These are phyloP conservation scores for Phellopilus nigrolimitatus DNA, from an alignment of 1,284 basidiomycete species.

Conservation along the genomic window DNA sequence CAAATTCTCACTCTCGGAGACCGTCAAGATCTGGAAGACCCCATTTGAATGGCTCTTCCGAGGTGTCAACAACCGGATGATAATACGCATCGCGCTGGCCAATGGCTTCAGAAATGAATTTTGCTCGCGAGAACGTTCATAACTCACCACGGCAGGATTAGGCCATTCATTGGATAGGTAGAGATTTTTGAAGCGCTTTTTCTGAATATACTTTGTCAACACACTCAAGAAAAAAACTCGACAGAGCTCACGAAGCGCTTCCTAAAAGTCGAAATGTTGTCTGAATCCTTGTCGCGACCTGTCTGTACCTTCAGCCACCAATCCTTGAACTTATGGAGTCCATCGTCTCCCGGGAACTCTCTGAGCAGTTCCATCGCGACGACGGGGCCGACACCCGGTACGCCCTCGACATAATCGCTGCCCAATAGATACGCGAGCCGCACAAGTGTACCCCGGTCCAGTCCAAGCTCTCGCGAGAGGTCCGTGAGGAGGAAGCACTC, in stretches of 20 bases:
- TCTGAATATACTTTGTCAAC: slow-evolving; percentile 62
- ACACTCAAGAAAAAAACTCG: too few relatives aligned
- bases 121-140: slow-evolving; percentile 1
- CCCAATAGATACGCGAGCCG: slow-evolving; percentile 91
- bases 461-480: slow-evolving; percentile 82
- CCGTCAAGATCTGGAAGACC: slow-evolving; percentile 93
- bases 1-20: slow-evolving; percentile 63
- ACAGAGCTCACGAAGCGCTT: slow-evolving; percentile 85
- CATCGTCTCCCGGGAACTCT: slow-evolving; percentile 84
- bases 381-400: slow-evolving; percentile 94
- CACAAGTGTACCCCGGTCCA: slow-evolving; percentile 85
- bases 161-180: slow-evolving; percentile 86
- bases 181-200: slow-evolving; percentile 84
- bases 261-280: slow-evolving; percentile 72
- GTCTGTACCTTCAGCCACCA: slow-evolving; percentile 98
- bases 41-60: slow-evolving; percentile 96
- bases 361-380: slow-evolving; percentile 92
- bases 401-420: slow-evolving; percentile 95
- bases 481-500: slow-evolving; percentile 91
- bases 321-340: slow-evolving; percentile 80
- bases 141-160: slow-evolving; percentile 76
- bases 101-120: background rate
- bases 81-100: slow-evolving; percentile 86
- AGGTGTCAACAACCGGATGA: slow-evolving; percentile 85
- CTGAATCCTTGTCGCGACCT: slow-evolving; percentile 74